phyloP scores from a whole-genome alignment of 306 rosid genomes.

The Vachellia collinsii region DNA sequence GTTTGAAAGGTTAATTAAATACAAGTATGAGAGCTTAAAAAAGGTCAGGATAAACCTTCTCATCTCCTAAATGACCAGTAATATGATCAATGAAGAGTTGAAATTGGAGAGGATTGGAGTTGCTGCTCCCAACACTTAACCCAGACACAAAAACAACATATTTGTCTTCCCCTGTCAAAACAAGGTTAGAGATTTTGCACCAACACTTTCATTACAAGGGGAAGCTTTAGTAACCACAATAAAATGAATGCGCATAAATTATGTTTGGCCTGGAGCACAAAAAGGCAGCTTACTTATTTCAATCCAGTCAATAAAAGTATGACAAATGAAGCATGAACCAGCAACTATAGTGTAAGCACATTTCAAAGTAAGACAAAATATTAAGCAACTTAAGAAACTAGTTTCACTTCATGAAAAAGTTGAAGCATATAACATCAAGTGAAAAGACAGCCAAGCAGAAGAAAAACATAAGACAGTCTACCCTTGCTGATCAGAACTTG shows the following conservation, averaged over 20 bases:
- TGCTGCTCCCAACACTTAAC: slow-evolving; percentile 74
- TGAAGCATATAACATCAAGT: slow-evolving; percentile 8
- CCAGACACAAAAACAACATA: slow-evolving; percentile 87
- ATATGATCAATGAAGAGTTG: slow-evolving; percentile 96
- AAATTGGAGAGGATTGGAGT: slow-evolving; percentile 81
- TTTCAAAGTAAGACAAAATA: slow-evolving; percentile 23
- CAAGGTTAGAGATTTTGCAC: slow-evolving; percentile 26
- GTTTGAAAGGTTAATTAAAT: slow-evolving; percentile 21
- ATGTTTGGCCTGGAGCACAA: slow-evolving; percentile 13
- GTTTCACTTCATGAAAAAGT: background rate
- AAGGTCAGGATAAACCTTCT: slow-evolving; percentile 58
- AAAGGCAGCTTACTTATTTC: slow-evolving; percentile 22
- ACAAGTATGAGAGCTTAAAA: slow-evolving; percentile 30
- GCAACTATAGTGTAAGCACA: slow-evolving; percentile 15
- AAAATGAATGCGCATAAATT: slow-evolving; percentile 24
- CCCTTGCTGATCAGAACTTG: background rate
- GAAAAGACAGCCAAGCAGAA: slow-evolving; percentile 17
- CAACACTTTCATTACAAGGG: slow-evolving; percentile 11
- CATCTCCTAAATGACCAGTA: slow-evolving; percentile 97
- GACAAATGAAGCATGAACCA: slow-evolving; percentile 27
- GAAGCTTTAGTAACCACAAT: slow-evolving; percentile 25
- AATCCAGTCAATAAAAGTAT: slow-evolving; percentile 21
- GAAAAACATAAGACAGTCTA: slow-evolving; percentile 2
- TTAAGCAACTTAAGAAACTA: slow-evolving; percentile 22
- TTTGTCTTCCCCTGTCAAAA: slow-evolving; percentile 80